Conservation (phyloP, 495 filamentous ascomycete genomes). For the Aspergillus homomorphus region DNA sequence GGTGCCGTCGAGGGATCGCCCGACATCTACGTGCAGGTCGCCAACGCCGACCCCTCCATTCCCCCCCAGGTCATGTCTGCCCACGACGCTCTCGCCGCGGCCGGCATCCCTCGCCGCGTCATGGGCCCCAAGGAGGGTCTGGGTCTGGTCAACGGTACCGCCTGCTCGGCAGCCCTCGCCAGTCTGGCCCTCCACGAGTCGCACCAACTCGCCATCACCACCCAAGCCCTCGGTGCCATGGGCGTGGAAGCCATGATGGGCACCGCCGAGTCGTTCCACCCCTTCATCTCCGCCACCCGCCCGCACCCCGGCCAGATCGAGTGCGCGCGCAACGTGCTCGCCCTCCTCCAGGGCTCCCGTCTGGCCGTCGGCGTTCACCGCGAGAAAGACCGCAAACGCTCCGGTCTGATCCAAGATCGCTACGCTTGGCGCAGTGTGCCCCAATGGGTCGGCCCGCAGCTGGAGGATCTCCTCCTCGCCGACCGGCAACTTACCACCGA, state of each 20-base stretch:
- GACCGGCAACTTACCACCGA: constrained; percentile 54
- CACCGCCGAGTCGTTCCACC: constrained; percentile 53
- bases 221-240: constrained; percentile 55
- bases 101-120: constrained; percentile 15
- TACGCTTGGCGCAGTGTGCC: constrained; percentile 59
- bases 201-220: constrained; percentile 53
- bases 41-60: not conserved
- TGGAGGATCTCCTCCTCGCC: constrained; percentile 59
- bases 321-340: constrained; percentile 51
- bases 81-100: constrained; percentile 16
- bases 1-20: constrained; percentile 58
- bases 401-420: constrained; percentile 57
- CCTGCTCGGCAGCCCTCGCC: constrained; percentile 52
- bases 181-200: constrained; percentile 56
- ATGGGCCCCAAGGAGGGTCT: constrained; percentile 54
- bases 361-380: constrained; percentile 25
- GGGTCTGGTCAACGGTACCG: constrained; percentile 65
- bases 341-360: constrained; percentile 44
- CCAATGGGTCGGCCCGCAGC: constrained; percentile 63
- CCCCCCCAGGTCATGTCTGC: constrained; percentile 20
- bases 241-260: constrained; percentile 48
- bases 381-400: constrained; percentile 21
- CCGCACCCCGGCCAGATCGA: constrained; percentile 64
- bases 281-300: constrained; percentile 55
- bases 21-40: constrained; percentile 23